Base-by-base conservation (phyloP, 1,284 basidiomycete species). In the Tilletiopsis washingtonensis region DNA sequence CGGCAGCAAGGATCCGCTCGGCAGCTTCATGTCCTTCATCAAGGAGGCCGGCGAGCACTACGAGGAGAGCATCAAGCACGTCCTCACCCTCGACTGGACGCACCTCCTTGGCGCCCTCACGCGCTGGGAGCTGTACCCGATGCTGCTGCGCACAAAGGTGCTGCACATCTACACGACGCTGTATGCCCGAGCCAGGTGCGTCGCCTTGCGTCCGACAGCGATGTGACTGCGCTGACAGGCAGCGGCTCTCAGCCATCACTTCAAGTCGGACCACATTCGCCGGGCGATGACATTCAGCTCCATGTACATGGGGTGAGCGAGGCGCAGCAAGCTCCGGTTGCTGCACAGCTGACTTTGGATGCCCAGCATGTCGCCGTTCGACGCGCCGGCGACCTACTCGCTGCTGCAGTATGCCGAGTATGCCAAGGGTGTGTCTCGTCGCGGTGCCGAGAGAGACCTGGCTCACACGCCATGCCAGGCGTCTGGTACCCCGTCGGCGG, bases 401-500 rank as follows among this genome's bases (percentile, higher is more conserved):
- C 64, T 79, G 11, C 67, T 79, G 12, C 78, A 79, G 62, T 79
- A 79, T 66, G 77, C 78, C n/a, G 78, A 79, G 62, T 75, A 78
- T 9, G 76, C 77, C 37, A 65, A 67, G 56, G 42, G 47, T 47
- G 40, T 6, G 9, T 19, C 5, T 17, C 37, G 20, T 7, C 37
- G 7, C 7, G 29, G 29, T 34, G 9, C n/a, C 29, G 9, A 9
- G 9, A 34, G 29, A n/a, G 29, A 9, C n/a, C 29, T 34, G 29
- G 29, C 19, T 39, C n/a, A 9, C 19, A 19, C 37, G 5, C 7
- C 37, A 11, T 19, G 5, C 20, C 37, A 54, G 78, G 78, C 2
- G 78, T 80, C 47, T 78, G 77, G 73, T 80, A 80, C 59, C 79
- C 79, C 1, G 67, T 74, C 34, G 79, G 78, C 15, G 79, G 79